Evolutionary conservation across 2,329 filamentous ascomycete species (phyloP), one percentile per base, ranked within the genome.

Genomic region (Penicillium fuscoglaucum): DNA sequence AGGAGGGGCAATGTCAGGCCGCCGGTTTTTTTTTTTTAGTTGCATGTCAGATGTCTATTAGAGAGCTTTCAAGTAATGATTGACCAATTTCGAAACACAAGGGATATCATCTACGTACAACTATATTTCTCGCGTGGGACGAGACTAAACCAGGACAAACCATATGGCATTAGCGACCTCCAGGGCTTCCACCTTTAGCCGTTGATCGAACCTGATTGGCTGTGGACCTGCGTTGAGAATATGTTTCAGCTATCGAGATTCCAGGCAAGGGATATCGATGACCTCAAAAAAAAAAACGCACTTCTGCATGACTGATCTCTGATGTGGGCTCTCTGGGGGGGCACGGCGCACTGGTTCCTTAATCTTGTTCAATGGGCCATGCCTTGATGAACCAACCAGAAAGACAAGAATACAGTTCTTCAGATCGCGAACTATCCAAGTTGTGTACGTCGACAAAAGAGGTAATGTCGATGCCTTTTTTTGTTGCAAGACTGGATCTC

Each of bases 161-260:
- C 17, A 29, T 45, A 52, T 47, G 29, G 26, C 40, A 57, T 48
- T 33, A 24, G 29, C n/a, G n/a, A 31, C 46, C 13, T 19, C 19
- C 19, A 19, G 19, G 19, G 19, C 19, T 48, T 6, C 5, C 1
- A 7, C 17, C 54, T 52, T 52, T 52, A 35, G 50, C 61, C n/a
- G 37, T 26, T 33, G 2, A 40, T 19, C 2, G 10, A 29, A 26
- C 15, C 33, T 29, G 3, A 61, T 62, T 61, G 59, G 58, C 15
- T 26, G 33, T 26, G 49, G 39, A 52, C 44, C 45, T 57, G 26
- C 39, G 43, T 39, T 41, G 19, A 17, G 33, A 10, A 26, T 52
- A 47, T 43, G 61, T 64, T 68, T 68, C 66, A 68, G 64, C 57
- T 59, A 33, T 61, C 48, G 44, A 45, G 45, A 41, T 46, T 37